Base-by-base conservation (phyloP, 352 stramenopile species). In the Phytophthora uliginosa region DNA sequence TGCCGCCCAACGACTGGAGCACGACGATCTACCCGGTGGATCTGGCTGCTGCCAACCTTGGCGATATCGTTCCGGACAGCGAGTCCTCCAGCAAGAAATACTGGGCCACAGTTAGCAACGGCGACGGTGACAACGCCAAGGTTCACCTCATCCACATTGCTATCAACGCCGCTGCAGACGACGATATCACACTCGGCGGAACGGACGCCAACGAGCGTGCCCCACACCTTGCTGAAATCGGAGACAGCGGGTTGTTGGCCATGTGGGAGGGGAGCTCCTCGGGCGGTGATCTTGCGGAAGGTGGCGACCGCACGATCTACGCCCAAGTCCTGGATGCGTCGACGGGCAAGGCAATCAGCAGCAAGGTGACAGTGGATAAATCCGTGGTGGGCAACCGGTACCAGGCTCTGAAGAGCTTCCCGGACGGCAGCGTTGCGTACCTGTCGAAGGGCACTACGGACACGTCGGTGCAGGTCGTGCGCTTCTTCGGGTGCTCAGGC, bases 1-100 rank as follows among this genome's bases (percentile, higher is more conserved):
- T 86, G 64, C 82, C 78, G 58, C 76, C 76, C 15, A 62, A 67
- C 22, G 80, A 78, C 45, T 80, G 71, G 52, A 73, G 76, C 55
- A 66, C 77, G 2, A 88, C 81, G 17, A 80, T 88, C 71, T 86
- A 84, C 69, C 78, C 81, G 0, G 81, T 88, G 22, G 67, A 88
- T 51, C 62, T 88, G 26, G 76, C 28, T 0, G 78, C 76, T 0
- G 77, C 81, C 13, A 83, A 88, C 76, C 64, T 88, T 22, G 78
- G 78, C 8, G 81, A 86, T 61, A 85, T 88, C 22, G 76, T 86
- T 50, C 71, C 72, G 66, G 77, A 84, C 26, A 40, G 34, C 10
- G 34, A 40, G 8, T 40, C 34, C 9, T 40, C 34, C 3, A 71
- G 70, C 28, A 73, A 67, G 45, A 79, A 79, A 24, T 85, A 88